Percentiles rank a stretch among this genome's conserved stretches.
phyloP scores from a whole-genome alignment of 2,329 filamentous ascomycete genomes.

The Didymella segeticola region DNA sequence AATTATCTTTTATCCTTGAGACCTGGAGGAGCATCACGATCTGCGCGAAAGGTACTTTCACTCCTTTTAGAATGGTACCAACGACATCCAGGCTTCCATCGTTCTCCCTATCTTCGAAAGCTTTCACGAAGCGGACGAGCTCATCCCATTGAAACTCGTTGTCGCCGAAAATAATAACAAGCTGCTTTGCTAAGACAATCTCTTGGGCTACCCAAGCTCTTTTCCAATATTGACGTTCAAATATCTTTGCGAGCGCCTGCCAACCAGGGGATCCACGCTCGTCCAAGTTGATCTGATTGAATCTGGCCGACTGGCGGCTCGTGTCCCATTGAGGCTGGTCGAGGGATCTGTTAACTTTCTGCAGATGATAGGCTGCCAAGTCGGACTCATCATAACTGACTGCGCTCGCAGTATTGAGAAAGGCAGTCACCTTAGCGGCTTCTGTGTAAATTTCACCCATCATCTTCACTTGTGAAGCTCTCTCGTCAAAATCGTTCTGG shows the following conservation, averaged over 20 bases:
- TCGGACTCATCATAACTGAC: not conserved
- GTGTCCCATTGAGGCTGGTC: not conserved
- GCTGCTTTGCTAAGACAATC: not conserved
- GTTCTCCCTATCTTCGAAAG: not conserved
- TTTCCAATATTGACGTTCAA: not conserved
- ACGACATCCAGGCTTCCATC: not conserved
- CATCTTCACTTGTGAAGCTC: not conserved
- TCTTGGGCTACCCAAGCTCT: not conserved
- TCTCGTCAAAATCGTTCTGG: not conserved
- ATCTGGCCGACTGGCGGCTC: not conserved
- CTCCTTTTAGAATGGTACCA: not conserved
- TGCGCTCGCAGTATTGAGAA: not conserved
- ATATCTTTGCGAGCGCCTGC: not conserved
- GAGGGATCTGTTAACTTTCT: not conserved
- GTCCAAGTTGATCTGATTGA: not conserved
- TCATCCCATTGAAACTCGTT: not conserved
- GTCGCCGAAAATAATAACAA: not conserved
- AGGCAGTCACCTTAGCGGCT: not conserved
- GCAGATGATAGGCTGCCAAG: not conserved
- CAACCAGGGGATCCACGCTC: not conserved
- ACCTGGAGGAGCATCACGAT: not conserved
- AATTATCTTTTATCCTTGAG: not conserved
- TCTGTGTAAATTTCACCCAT: not conserved
- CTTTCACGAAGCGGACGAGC: not conserved
- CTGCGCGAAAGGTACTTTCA: not conserved